A percentile compares a stretch with the other conserved stretches of the same genome.
phyloP scores from a whole-genome alignment of 2,329 filamentous ascomycete genomes.

The Trichoderma semiorbis region DNA sequence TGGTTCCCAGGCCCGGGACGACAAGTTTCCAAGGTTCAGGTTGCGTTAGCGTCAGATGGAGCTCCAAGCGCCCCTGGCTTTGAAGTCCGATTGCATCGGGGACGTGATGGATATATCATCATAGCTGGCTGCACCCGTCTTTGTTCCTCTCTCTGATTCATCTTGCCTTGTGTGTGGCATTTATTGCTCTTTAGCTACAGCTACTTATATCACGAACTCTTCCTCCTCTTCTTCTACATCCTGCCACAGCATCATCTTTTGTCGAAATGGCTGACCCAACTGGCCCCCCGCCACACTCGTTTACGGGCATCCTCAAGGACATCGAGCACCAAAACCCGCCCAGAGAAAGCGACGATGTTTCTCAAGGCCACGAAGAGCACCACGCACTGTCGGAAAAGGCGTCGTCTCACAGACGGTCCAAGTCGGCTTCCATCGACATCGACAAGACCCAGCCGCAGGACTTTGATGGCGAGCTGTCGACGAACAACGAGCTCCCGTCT shows the following conservation, averaged over 20 bases:
- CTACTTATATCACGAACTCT: not conserved
- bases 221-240: not conserved
- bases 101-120: not conserved
- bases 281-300: not conserved
- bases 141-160: not conserved
- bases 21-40: not conserved
- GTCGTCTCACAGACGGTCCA: constrained; percentile 15
- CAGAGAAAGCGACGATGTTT: not conserved
- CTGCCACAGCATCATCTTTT: not conserved
- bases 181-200: not conserved
- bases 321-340: not conserved
- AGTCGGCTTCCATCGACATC: constrained; percentile 31
- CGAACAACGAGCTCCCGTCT: constrained; percentile 54
- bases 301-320: constrained; percentile 12
- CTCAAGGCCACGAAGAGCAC: not conserved
- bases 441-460: constrained; percentile 45
- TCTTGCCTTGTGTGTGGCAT: too few species aligned
- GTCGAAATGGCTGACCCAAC: not conserved
- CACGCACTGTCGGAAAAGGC: not conserved
- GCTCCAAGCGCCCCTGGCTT: constrained; percentile 4
- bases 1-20: not conserved
- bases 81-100: not conserved
- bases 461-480: constrained; percentile 54
- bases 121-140: not conserved
- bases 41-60: constrained; percentile 12